Evolutionary conservation across 2,329 filamentous ascomycete genomes (phyloP).

Genomic region (Aspergillus pseudoviridinutans): DNA sequence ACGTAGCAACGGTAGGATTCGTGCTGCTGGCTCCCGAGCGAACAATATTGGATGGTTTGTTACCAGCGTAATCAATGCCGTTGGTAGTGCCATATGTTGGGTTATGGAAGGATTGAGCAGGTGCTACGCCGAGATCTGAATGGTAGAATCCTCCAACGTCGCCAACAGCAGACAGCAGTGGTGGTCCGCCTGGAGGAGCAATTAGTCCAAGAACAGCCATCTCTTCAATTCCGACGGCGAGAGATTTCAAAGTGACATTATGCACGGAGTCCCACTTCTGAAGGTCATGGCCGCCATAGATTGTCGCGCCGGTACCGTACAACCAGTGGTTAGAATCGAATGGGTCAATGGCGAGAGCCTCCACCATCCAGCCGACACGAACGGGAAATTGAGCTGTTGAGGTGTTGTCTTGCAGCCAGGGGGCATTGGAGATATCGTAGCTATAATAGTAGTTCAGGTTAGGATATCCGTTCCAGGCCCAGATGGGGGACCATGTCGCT

Average conservation of each 20-base stretch:
- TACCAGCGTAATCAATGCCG: conserved; percentile 42
- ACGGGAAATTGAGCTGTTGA: conserved; percentile 23
- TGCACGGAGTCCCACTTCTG: conserved; percentile 51
- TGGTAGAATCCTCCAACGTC: conserved; percentile 51
- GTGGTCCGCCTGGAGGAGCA: conserved; percentile 48
- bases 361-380: conserved; percentile 58
- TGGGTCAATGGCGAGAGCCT: conserved; percentile 55
- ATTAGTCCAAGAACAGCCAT: conserved; percentile 49
- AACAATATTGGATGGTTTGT: conserved; percentile 45
- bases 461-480: conserved; percentile 50
- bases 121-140: conserved; percentile 39
- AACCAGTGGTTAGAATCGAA: conserved; percentile 58
- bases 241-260: conserved; percentile 49
- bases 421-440: conserved; percentile 47
- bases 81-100: conserved; percentile 47
- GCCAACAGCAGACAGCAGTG: conserved; percentile 50
- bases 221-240: conserved; percentile 55
- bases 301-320: conserved; percentile 57
- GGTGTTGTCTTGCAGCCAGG: conserved; percentile 53
- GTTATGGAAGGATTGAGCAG: conserved; percentile 44
- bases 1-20: conserved; percentile 45
- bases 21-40: conserved; percentile 46
- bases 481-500: conserved; percentile 52
- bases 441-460: conserved; percentile 46
- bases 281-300: conserved; percentile 54